Evolutionary conservation across 352 stramenopile species (phyloP).

Genomic region (Phytophthora multivora): DNA sequence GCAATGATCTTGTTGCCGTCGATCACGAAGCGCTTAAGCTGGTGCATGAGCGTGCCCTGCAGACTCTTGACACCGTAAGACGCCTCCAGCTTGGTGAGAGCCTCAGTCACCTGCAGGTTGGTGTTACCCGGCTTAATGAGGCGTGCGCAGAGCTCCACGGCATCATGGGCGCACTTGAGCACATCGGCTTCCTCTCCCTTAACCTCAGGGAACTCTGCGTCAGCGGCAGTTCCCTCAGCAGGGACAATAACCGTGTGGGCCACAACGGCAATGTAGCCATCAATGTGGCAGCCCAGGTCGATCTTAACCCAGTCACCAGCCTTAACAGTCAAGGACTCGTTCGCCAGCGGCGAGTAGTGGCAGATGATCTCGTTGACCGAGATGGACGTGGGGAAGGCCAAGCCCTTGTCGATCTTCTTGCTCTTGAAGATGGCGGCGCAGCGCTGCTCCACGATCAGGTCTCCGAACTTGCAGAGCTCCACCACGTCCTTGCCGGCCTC

Average conservation of each 20-base stretch:
- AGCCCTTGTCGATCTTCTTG: constrained; percentile 97
- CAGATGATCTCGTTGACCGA: constrained; percentile 99
- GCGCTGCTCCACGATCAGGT: constrained; percentile 83
- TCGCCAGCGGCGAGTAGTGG: constrained; percentile 97
- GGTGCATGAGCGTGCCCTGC: constrained; percentile 98
- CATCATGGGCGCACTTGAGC: constrained; percentile 96
- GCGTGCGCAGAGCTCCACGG: constrained; percentile 95
- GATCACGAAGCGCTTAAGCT: constrained; percentile 99
- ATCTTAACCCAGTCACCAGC: constrained; percentile 91
- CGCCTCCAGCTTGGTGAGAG: constrained; percentile 94
- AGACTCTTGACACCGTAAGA: constrained; percentile 97
- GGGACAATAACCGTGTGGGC: constrained; percentile 98
- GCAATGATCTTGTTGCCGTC: constrained; percentile 98
- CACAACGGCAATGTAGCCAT: constrained; percentile 99
- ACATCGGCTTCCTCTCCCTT: constrained; percentile 92
- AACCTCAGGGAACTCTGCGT: constrained; percentile 62
- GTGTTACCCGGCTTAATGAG: constrained; percentile 98
- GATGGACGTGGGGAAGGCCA: constrained; percentile 99
- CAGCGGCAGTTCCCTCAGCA: constrained; percentile 65
- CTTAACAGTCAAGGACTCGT: constrained; percentile 78
- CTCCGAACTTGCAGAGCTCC: constrained; percentile 95
- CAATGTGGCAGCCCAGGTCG: constrained; percentile 99
- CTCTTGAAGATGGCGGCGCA: constrained; percentile 96
- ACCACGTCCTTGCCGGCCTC: constrained; percentile 93
- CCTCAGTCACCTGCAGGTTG: constrained; percentile 95